A percentile compares a stretch with the other conserved stretches of the same genome.
These are phyloP conservation scores for Thelephora ganbajun DNA, from an alignment of 768 basidiomycete species.

Conservation along the genomic window DNA sequence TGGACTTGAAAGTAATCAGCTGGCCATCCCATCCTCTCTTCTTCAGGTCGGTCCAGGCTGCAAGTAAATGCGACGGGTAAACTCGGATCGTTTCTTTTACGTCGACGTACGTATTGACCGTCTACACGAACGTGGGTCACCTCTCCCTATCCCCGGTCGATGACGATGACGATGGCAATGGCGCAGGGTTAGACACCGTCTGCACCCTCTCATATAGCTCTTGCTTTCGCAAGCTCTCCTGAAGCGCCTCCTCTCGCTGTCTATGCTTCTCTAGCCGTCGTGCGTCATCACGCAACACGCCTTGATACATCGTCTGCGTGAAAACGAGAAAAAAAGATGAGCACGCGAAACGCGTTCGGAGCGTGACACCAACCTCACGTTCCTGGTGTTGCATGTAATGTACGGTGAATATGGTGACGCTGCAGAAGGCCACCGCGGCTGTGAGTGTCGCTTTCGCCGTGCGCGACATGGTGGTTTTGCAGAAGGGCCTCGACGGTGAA, in stretches of 20 bases:
- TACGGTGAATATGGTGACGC: slow-evolving; percentile 75
- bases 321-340: not conserved
- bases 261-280: slow-evolving; percentile 59
- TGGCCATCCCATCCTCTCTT: too few species aligned
- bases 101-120: too few species aligned
- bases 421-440: slow-evolving; percentile 46
- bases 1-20: too few species aligned
- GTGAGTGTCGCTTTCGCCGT: slow-evolving; percentile 65
- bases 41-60: too few species aligned
- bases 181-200: slow-evolving; percentile 9
- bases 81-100: too few species aligned
- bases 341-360: slow-evolving; percentile 5
- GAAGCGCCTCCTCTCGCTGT: slow-evolving; percentile 47
- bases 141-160: too few species aligned
- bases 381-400: slow-evolving; percentile 79
- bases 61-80: too few species aligned
- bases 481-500: too few species aligned
- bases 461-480: slow-evolving; percentile 33
- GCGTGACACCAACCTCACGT: slow-evolving; percentile 39
- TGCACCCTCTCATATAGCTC: slow-evolving; percentile 51
- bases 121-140: too few species aligned
- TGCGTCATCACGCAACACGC: slow-evolving; percentile 81
- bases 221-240: slow-evolving; percentile 47
- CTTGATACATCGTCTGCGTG: slow-evolving; percentile 75
- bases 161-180: too few species aligned